Conservation (phyloP, 495 filamentous ascomycete genomes). For the Alectoria sarmentosa region DNA sequence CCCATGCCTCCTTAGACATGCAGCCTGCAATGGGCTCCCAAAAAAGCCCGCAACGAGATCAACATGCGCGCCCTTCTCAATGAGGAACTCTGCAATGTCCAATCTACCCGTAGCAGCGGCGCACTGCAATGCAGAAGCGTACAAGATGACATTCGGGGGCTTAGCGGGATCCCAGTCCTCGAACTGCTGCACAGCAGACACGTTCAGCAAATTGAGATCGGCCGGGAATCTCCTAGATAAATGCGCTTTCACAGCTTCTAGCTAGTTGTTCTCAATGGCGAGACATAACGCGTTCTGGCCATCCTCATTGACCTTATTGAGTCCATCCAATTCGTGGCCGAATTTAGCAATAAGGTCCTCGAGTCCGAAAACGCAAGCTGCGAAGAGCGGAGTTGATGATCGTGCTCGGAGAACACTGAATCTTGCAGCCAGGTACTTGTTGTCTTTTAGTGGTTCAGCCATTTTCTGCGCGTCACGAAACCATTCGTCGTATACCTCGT, state of each 20-base stretch:
- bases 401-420: constrained; percentile 9
- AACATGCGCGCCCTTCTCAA: too few relatives aligned
- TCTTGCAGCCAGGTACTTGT: constrained; percentile 11
- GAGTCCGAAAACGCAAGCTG: constrained; percentile 22
- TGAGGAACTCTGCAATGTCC: too few relatives aligned
- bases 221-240: constrained; percentile 19
- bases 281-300: constrained; percentile 21
- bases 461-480: constrained; percentile 14
- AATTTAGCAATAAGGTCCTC: constrained; percentile 22
- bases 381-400: constrained; percentile 20
- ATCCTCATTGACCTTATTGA: constrained; percentile 19
- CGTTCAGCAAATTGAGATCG: constrained; percentile 21
- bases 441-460: constrained; percentile 13
- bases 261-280: constrained; percentile 22
- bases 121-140: too few relatives aligned
- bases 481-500: constrained; percentile 12
- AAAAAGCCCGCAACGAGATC: too few relatives aligned
- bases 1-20: too few relatives aligned
- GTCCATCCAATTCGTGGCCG: constrained; percentile 18
- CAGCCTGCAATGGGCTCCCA: too few relatives aligned
- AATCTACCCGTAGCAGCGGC: too few relatives aligned
- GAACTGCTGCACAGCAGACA: constrained; percentile 20
- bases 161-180: constrained; percentile 17
- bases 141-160: too few relatives aligned
- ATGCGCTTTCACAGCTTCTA: constrained; percentile 21